Percentiles rank a stretch among this genome's conserved stretches.
These are phyloP conservation scores for Linum tenue DNA, from an alignment of 345 rosid species.

Conservation along the genomic window DNA sequence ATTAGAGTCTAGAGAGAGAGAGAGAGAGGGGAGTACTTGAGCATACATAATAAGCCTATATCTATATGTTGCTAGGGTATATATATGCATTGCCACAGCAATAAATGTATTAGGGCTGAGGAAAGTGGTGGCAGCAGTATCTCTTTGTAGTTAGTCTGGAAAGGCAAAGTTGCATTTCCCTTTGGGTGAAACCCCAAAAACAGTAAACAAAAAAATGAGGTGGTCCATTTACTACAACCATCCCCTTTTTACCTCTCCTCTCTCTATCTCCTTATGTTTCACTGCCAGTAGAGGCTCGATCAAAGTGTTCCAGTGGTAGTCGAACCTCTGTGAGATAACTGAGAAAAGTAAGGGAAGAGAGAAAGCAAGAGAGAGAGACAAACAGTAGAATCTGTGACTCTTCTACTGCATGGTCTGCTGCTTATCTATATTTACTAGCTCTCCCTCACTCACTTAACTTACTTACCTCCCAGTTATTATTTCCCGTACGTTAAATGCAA, in stretches of 20 bases:
- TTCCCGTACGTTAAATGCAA: neutral
- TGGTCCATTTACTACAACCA: conserved; percentile 19
- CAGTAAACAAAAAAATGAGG: conserved; percentile 20
- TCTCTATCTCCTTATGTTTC: neutral
- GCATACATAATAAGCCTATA: no score
- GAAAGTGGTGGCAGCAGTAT: neutral
- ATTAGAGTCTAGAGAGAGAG: no score
- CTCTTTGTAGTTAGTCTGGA: conserved; percentile 19
- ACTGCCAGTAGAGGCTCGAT: conserved; percentile 28
- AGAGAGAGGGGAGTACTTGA: no score
- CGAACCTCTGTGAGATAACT: conserved; percentile 14
- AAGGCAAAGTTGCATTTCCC: conserved; percentile 17
- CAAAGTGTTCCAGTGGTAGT: conserved; percentile 38
- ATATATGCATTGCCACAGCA: conserved; percentile 2
- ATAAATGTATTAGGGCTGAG: neutral
- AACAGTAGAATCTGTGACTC: conserved; percentile 35
- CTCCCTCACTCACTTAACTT: no score
- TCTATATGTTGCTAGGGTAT: neutral
- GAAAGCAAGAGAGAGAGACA: conserved; percentile 3
- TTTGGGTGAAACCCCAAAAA: conserved; percentile 45
- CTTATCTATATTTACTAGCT: neutral
- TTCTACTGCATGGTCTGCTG: conserved; percentile 21
- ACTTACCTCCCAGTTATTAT: no score
- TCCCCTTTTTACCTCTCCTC: neutral
- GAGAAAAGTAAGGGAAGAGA: neutral